phyloP scores from a whole-genome alignment of 257 asterid species.

The Galeopsis tetrahit region DNA sequence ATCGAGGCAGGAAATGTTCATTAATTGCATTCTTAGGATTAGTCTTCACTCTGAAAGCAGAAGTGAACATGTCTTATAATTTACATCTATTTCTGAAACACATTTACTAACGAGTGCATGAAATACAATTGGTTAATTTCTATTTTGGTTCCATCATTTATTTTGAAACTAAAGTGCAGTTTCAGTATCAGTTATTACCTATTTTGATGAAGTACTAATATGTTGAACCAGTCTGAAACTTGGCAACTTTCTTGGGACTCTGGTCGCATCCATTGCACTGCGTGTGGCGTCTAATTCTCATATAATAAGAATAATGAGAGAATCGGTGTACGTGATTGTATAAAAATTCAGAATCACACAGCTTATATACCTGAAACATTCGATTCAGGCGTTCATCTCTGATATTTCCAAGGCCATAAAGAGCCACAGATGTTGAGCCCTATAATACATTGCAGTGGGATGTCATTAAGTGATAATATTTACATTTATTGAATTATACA shows the following conservation, averaged over 20 bases:
- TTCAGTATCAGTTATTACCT: constrained; percentile 50
- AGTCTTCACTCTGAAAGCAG: constrained; percentile 79
- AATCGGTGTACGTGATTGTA: constrained; percentile 26
- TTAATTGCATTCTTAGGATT: constrained; percentile 98
- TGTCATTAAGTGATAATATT: constrained; percentile 20
- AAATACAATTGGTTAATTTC: constrained; percentile 22
- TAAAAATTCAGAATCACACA: constrained; percentile 31
- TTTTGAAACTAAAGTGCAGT: constrained; percentile 28
- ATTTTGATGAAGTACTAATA: constrained; percentile 91
- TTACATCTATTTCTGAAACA: constrained; percentile 22
- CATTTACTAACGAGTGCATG: constrained; percentile 9
- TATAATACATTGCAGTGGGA: constrained; percentile 36
- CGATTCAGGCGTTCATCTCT: constrained; percentile 98
- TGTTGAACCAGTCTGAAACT: constrained; percentile 97
- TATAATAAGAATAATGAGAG: constrained; percentile 34
- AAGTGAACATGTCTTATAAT: constrained; percentile 26
- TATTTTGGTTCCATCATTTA: constrained; percentile 2
- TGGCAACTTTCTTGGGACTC: constrained; percentile 81
- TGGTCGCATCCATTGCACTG: constrained; percentile 99
- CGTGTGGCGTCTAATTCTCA: constrained; percentile 87
- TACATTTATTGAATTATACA: not conserved
- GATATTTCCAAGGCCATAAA: constrained; percentile 97
- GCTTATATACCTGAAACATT: constrained; percentile 82
- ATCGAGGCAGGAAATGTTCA: constrained; percentile 95
- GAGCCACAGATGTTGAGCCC: constrained; percentile 98